phyloP scores from a whole-genome alignment of 495 filamentous ascomycete species.

The Lindgomyces ingoldianus region DNA sequence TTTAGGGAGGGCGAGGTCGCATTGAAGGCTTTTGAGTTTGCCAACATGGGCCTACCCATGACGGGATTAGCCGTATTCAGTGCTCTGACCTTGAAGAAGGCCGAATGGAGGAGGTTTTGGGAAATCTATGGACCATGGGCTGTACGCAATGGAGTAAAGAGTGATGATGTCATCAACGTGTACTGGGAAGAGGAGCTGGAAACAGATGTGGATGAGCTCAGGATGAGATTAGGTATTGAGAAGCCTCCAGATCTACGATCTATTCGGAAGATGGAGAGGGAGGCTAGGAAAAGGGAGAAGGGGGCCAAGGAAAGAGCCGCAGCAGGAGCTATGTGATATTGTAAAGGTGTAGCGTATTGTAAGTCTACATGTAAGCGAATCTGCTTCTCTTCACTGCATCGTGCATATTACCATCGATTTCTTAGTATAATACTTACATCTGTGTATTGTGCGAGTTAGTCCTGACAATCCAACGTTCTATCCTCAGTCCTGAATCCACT shows the following conservation, averaged over 20 bases:
- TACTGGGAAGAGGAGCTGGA: constrained; percentile 97
- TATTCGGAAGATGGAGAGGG: constrained; percentile 68
- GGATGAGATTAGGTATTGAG: constrained; percentile 76
- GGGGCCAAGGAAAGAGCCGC: no score
- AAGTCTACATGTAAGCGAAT: no score
- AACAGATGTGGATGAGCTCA: constrained; percentile 75
- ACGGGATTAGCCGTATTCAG: constrained; percentile 81
- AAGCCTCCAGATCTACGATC: constrained; percentile 84
- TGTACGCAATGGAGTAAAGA: constrained; percentile 71
- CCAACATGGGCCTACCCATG: constrained; percentile 93
- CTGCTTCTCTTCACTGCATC: no score
- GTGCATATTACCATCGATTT: no score
- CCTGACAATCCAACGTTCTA: no score
- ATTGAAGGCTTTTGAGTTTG: constrained; percentile 94
- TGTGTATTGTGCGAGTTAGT: no score
- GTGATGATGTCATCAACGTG: constrained; percentile 88
- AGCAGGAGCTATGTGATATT: no score
- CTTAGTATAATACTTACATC: no score
- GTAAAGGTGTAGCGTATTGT: no score
- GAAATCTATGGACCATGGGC: constrained; percentile 87
- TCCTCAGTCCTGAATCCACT: no score
- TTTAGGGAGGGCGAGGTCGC: constrained; percentile 92
- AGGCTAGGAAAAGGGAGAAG: constrained; percentile 59
- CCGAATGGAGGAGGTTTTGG: constrained; percentile 72
- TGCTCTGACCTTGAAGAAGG: constrained; percentile 68